Percentiles rank a stretch among this genome's conserved stretches.
Evolutionary conservation across 1,284 basidiomycete genomes (phyloP).

Genomic region (Leucoagaricus sp.): DNA sequence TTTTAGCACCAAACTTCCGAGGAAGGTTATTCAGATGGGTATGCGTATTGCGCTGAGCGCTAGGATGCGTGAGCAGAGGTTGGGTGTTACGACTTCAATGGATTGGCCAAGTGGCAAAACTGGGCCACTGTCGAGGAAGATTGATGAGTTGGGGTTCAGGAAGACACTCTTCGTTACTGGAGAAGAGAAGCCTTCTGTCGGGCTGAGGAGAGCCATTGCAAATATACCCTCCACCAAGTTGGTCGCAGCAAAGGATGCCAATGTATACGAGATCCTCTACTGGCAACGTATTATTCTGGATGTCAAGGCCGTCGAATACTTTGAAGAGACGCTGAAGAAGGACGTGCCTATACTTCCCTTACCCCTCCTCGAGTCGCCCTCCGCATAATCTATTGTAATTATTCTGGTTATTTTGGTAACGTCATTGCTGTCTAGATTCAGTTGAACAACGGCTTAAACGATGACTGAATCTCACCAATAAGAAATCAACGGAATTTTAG

Average conservation of each 20-base stretch:
- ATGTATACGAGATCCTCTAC: slow-evolving; percentile 77
- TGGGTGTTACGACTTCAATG: slow-evolving; percentile 76
- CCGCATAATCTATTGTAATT: slow-evolving; percentile 9
- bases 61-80: slow-evolving; percentile 72
- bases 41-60: slow-evolving; percentile 86
- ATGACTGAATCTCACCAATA: too few species aligned
- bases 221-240: slow-evolving; percentile 70
- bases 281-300: slow-evolving; percentile 76
- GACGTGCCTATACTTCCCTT: slow-evolving; percentile 29
- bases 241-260: slow-evolving; percentile 63
- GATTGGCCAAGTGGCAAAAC: slow-evolving; percentile 76
- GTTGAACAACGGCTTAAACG: neutral
- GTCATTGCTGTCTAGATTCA: neutral
- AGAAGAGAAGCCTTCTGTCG: slow-evolving; percentile 51
- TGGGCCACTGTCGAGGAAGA: slow-evolving; percentile 55
- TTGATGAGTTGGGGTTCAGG: slow-evolving; percentile 62
- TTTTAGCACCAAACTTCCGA: slow-evolving; percentile 87
- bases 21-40: slow-evolving; percentile 92
- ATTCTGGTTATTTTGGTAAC: neutral
- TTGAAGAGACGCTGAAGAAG: slow-evolving; percentile 63
- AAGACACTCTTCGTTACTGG: slow-evolving; percentile 77
- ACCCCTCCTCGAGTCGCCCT: slow-evolving; percentile 16
- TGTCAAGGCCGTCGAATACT: slow-evolving; percentile 66
- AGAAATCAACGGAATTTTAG: too few species aligned
- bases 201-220: slow-evolving; percentile 55